phyloP scores from a whole-genome alignment of 192 early-diverging fungal genomes.

The Rhizophagus clarus region DNA sequence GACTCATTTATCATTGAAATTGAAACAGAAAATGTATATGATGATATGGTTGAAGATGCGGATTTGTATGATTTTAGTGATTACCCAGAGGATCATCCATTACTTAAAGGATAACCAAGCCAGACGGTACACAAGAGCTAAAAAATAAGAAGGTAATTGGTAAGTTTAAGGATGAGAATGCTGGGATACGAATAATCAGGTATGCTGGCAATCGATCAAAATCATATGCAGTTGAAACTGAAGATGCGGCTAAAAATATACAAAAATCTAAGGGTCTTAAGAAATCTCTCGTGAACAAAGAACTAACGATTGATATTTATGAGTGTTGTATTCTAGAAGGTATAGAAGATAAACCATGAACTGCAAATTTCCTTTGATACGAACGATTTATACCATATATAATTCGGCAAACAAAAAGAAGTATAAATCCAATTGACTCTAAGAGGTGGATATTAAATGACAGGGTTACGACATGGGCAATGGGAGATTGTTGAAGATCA shows the following conservation, averaged over 20 bases:
- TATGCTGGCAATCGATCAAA: not conserved
- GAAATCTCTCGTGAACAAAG: no score
- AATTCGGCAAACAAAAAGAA: not conserved
- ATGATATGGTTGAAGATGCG: not conserved
- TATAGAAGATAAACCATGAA: no score
- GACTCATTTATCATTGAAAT: not conserved
- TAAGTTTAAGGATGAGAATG: not conserved
- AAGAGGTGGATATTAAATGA: conserved; percentile 6
- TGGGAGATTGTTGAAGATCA: not conserved
- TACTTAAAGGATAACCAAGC: not conserved
- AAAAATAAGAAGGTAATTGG: not conserved
- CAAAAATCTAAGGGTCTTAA: no score
- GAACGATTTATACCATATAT: no score
- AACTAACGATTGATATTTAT: no score
- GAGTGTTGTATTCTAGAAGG: no score
- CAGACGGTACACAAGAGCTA: not conserved
- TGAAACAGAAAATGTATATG: not conserved
- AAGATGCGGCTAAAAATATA: no score
- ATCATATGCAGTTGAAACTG: not conserved
- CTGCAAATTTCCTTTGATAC: no score
- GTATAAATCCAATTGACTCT: not conserved
- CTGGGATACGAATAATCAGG: no score
- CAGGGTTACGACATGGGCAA: conserved; percentile 18
- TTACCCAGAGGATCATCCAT: not conserved
- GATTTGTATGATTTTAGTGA: conserved; percentile 6